phyloP scores from a whole-genome alignment of 2,329 filamentous ascomycete genomes.

The Knufia petricola region DNA sequence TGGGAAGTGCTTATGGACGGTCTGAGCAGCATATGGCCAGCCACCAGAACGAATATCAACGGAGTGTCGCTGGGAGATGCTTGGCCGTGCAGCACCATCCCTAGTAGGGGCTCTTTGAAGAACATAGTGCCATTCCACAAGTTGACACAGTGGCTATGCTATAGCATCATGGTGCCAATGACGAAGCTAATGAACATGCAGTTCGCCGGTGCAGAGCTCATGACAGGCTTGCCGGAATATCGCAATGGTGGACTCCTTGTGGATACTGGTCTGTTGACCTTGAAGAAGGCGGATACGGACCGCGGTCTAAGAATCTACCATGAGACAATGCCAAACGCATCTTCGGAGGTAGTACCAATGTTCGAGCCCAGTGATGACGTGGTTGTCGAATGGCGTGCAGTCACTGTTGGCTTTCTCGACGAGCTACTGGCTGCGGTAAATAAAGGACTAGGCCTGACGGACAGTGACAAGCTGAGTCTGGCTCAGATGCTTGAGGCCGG shows the following conservation, averaged over 20 bases:
- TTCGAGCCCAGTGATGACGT: slow-evolving; percentile 67
- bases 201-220: slow-evolving; percentile 68
- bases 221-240: slow-evolving; percentile 86
- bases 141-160: slow-evolving; percentile 87
- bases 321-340: slow-evolving; percentile 62
- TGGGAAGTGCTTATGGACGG: slow-evolving; percentile 89
- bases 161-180: slow-evolving; percentile 90
- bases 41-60: slow-evolving; percentile 75
- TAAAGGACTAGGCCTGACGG: slow-evolving; percentile 55
- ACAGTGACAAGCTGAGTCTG: slow-evolving; percentile 61
- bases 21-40: slow-evolving; percentile 78
- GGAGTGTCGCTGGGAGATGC: slow-evolving; percentile 83
- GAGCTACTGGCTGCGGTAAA: slow-evolving; percentile 62
- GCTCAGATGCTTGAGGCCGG: slow-evolving; percentile 91
- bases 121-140: slow-evolving; percentile 88
- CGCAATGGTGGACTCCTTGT: slow-evolving; percentile 84
- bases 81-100: slow-evolving; percentile 82
- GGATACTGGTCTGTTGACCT: slow-evolving; percentile 67
- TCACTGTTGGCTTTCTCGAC: slow-evolving; percentile 66
- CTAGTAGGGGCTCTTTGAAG: slow-evolving; percentile 61
- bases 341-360: slow-evolving; percentile 62
- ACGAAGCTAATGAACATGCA: slow-evolving; percentile 67
- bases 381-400: slow-evolving; percentile 68
- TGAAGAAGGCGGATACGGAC: slow-evolving; percentile 61
- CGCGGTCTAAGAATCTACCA: slow-evolving; percentile 62